Conservation (phyloP, 1,284 basidiomycete species). For the Ganoderma leucocontextum region DNA sequence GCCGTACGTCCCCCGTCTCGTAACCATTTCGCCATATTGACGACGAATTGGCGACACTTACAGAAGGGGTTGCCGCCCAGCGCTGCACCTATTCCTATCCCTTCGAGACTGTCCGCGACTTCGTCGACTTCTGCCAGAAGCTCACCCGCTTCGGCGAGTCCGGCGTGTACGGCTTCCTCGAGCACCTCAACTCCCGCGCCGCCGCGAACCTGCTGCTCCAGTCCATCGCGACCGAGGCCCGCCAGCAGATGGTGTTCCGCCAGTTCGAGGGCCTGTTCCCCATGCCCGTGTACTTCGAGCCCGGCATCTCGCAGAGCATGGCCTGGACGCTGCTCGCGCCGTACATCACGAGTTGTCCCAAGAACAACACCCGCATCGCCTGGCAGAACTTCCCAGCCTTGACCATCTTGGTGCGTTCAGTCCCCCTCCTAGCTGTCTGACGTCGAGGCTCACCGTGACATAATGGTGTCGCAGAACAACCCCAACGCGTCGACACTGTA, state of each 20-base stretch:
- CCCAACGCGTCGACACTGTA: constrained; percentile 40
- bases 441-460: background rate
- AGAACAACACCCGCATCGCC: constrained; percentile 62
- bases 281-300: constrained; percentile 62
- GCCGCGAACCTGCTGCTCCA: constrained; percentile 65
- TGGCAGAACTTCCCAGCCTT: constrained; percentile 65
- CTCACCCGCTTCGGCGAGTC: constrained; percentile 67
- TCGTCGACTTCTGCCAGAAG: constrained; percentile 68
- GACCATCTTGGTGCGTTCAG: constrained; percentile 49
- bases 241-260: constrained; percentile 75
- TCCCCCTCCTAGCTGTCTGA: background rate
- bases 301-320: constrained; percentile 68
- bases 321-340: constrained; percentile 69
- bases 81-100: constrained; percentile 71
- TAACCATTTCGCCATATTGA: constrained; percentile 18
- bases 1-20: constrained; percentile 32
- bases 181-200: constrained; percentile 67
- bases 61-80: constrained; percentile 45
- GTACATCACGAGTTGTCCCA: constrained; percentile 66
- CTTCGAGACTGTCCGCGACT: constrained; percentile 65
- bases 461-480: constrained; percentile 35
- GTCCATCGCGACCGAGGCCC: constrained; percentile 69
- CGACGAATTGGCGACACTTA: constrained; percentile 15
- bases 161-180: constrained; percentile 67
- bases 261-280: constrained; percentile 72